A percentile compares a stretch with the other conserved stretches of the same genome.
Evolutionary conservation across 1,139 yeast species (phyloP).

Genomic region (Debaryomyces psychrophilus): DNA sequence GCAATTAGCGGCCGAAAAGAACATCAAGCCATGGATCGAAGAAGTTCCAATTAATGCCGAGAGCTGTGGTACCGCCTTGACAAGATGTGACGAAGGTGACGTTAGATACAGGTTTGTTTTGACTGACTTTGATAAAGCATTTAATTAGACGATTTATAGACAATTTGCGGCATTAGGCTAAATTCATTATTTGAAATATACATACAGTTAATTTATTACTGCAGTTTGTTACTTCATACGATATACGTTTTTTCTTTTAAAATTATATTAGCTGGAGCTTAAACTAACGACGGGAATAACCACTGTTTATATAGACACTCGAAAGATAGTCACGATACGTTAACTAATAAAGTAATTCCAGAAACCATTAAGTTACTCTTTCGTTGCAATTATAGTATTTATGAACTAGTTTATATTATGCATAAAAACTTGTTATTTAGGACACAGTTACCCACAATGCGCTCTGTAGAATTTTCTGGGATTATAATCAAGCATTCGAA

Average conservation of each 20-base stretch:
- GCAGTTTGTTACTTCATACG: no score
- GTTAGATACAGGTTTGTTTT: slow-evolving; percentile 69
- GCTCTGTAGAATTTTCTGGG: no score
- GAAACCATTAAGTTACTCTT: background rate
- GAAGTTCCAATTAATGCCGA: slow-evolving; percentile 40
- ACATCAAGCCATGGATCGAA: slow-evolving; percentile 47
- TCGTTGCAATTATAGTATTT: background rate
- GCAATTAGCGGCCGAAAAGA: slow-evolving; percentile 41
- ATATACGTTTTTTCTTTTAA: no score
- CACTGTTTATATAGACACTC: no score
- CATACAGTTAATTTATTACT: no score
- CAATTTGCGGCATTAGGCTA: background rate
- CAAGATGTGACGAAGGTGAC: slow-evolving; percentile 48
- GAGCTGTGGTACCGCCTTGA: slow-evolving; percentile 32
- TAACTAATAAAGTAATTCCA: background rate
- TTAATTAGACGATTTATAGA: slow-evolving; percentile 17
- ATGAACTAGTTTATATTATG: no score
- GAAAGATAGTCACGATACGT: background rate
- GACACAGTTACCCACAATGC: no score
- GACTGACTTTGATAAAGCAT: slow-evolving; percentile 51
- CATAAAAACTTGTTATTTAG: no score
- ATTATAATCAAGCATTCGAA: no score
- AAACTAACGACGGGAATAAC: no score
- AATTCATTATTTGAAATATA: background rate
- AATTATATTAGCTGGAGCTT: no score